Evolutionary conservation across 257 asterid species (phyloP).

Genomic region (Fraxinus cuspidata): DNA sequence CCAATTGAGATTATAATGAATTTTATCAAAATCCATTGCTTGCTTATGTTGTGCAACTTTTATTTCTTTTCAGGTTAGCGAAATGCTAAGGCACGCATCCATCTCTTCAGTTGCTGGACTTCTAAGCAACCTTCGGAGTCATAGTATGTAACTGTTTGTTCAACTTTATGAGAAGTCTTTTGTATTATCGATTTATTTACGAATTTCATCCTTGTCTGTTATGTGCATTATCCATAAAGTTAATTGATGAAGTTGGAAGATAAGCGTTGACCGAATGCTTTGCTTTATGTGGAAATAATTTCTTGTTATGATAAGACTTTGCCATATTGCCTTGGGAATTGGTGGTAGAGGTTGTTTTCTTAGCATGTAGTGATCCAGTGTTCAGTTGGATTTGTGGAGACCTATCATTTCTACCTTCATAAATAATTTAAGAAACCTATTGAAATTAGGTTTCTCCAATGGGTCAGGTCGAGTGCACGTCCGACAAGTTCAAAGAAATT

Average conservation of each 20-base stretch:
- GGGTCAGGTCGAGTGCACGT: not conserved
- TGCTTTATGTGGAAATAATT: not conserved
- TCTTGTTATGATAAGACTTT: not conserved
- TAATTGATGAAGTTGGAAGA: conserved; percentile 17
- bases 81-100: conserved; percentile 73
- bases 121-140: conserved; percentile 71
- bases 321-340: not conserved
- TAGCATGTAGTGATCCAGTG: not conserved
- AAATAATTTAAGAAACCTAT: not conserved
- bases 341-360: not conserved
- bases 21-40: not conserved
- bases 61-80: conserved; percentile 68
- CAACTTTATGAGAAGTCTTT: not conserved
- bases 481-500: not conserved
- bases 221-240: not conserved
- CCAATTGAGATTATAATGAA: too few species aligned
- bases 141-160: conserved; percentile 52
- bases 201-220: conserved; percentile 5
- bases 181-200: not conserved
- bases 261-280: conserved; percentile 2
- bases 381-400: not conserved
- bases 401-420: not conserved
- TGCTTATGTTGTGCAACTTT: not conserved
- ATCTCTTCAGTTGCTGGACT: conserved; percentile 59
- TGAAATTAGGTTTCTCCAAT: not conserved